These are phyloP conservation scores for Monosporozyma aerobia DNA, from an alignment of 805 yeast genomes.

Conservation along the genomic window DNA sequence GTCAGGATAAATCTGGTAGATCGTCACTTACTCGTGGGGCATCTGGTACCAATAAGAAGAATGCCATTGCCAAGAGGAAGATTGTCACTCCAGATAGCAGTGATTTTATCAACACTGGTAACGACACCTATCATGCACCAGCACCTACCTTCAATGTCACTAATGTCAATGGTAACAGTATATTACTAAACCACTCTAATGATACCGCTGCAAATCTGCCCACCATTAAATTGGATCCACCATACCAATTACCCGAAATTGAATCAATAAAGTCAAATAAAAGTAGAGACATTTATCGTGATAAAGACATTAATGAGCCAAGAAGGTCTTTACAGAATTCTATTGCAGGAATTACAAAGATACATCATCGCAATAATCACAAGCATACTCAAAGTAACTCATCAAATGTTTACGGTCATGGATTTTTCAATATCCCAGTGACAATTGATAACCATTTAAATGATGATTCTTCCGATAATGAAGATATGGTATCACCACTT, in stretches of 20 bases:
- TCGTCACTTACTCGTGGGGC: neutral
- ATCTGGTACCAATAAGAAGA: slow-evolving; percentile 5
- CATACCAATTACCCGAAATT: slow-evolving; percentile 20
- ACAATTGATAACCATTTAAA: slow-evolving; percentile 9
- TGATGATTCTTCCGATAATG: neutral
- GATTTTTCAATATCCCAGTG: slow-evolving; percentile 17
- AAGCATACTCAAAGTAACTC: neutral
- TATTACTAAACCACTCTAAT: neutral
- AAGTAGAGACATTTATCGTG: slow-evolving; percentile 2
- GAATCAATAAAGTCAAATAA: slow-evolving; percentile 15
- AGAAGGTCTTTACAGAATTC: slow-evolving; percentile 20
- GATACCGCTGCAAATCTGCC: neutral
- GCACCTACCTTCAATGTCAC: neutral
- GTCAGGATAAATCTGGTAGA: neutral
- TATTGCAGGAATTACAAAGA: slow-evolving; percentile 11
- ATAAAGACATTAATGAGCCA: slow-evolving; percentile 4
- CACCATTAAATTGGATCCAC: slow-evolving; percentile 2
- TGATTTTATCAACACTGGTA: neutral
- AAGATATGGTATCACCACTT: neutral
- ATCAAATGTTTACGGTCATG: slow-evolving; percentile 5
- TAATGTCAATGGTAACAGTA: neutral
- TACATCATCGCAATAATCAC: slow-evolving; percentile 1
- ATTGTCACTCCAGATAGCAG: neutral
- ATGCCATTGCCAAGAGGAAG: slow-evolving; percentile 17
- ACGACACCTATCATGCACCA: neutral